phyloP scores from a whole-genome alignment of 106 monocot genomes.

The Acorus gramineus region DNA sequence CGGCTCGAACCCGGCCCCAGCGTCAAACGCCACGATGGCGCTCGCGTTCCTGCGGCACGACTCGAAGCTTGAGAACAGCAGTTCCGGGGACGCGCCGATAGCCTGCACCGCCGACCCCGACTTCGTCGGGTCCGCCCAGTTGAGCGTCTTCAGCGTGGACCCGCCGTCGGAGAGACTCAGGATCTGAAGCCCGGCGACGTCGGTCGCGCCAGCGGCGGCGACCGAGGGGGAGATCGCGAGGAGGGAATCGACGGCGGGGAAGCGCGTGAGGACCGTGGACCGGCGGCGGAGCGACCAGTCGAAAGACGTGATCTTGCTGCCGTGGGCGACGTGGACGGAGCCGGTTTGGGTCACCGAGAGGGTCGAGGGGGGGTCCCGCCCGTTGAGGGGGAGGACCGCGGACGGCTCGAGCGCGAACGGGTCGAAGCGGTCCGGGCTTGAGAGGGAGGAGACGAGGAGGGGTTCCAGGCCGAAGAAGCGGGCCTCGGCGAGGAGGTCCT shows the following conservation, averaged over 20 bases:
- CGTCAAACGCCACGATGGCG: conserved; percentile 50
- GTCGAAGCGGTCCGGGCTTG: conserved; percentile 21
- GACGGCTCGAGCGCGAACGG: conserved; percentile 22
- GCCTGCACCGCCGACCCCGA: conserved; percentile 29
- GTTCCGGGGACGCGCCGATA: conserved; percentile 24
- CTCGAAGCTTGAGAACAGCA: conserved; percentile 59
- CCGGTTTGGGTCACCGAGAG: conserved; percentile 22
- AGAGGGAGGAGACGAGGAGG: conserved; percentile 10
- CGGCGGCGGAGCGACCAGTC: conserved; percentile 25
- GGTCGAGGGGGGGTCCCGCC: conserved; percentile 25
- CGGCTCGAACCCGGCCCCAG: conserved; percentile 16
- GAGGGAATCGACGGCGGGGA: conserved; percentile 57
- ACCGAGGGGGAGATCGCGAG: conserved; percentile 21
- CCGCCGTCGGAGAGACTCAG: conserved; percentile 10
- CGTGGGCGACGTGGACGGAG: conserved; percentile 42
- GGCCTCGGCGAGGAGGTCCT: conserved; percentile 35
- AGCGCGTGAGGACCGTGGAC: conserved; percentile 39
- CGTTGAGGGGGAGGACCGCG: conserved; percentile 39
- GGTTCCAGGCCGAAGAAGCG: conserved; percentile 31
- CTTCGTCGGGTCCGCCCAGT: conserved; percentile 28
- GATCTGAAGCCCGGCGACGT: conserved; percentile 53
- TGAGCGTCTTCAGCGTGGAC: conserved; percentile 22
- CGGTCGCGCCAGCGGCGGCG: conserved; percentile 43
- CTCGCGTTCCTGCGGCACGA: conserved; percentile 52
- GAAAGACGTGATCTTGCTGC: conserved; percentile 47